phyloP scores from a whole-genome alignment of 345 rosid genomes.

The Populus tremula region DNA sequence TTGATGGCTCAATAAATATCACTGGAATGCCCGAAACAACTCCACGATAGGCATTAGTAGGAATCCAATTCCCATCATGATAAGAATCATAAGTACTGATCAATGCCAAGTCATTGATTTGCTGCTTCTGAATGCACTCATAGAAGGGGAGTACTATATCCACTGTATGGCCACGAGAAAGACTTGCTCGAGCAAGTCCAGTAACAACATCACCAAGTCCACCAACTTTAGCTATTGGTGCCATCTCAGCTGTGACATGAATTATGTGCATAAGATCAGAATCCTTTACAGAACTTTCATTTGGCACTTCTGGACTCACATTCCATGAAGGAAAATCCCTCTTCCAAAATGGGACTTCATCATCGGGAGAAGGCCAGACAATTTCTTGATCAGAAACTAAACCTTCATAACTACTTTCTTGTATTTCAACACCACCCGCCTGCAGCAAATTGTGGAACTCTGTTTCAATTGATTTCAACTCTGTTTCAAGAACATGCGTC shows the following conservation, averaged over 20 bases:
- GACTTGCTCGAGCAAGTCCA: constrained; percentile 55
- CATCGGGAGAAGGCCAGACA: constrained; percentile 49
- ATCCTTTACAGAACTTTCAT: constrained; percentile 35
- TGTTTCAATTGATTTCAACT: not conserved
- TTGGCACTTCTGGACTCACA: constrained; percentile 19
- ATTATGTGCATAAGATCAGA: constrained; percentile 38
- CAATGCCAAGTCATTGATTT: constrained; percentile 36
- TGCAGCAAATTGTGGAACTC: constrained; percentile 3
- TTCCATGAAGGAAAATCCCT: constrained; percentile 42
- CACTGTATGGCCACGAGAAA: constrained; percentile 48
- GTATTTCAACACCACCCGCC: constrained; percentile 18
- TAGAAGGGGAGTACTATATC: constrained; percentile 59
- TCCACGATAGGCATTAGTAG: constrained; percentile 42
- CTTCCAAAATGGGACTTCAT: constrained; percentile 54
- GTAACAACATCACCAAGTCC: constrained; percentile 67
- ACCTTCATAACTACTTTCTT: not conserved
- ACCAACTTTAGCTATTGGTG: constrained; percentile 64
- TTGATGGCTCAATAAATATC: constrained; percentile 50
- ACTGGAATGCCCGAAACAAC: constrained; percentile 44
- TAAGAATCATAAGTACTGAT: constrained; percentile 35
- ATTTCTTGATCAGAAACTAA: constrained; percentile 7
- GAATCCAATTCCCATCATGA: constrained; percentile 52
- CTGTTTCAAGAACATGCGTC: not conserved
- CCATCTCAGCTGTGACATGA: constrained; percentile 59
- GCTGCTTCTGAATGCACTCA: constrained; percentile 42